Evolutionary conservation across 495 filamentous ascomycete genomes (phyloP), one percentile per base, ranked within the genome.

Genomic region (Xylaria grammica): DNA sequence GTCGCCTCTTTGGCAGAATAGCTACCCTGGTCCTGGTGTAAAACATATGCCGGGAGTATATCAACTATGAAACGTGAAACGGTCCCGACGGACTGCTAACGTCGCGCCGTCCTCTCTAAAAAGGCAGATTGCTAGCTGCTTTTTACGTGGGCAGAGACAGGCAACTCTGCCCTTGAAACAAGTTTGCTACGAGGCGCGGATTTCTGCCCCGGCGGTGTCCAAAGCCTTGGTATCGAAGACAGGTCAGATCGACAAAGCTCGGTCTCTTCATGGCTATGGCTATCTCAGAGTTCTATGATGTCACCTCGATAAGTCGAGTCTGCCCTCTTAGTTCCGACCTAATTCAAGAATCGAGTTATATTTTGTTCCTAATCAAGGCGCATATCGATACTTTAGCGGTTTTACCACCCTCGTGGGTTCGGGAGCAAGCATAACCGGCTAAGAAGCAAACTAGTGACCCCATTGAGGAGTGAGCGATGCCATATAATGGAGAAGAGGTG

Each of bases 61-160:
- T 29, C 46, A 29, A 7, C 3, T 50, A n/a, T n/a, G n/a, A n/a
- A n/a, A n/a, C n/a, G 29, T 30, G 51, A 54, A 54, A 54, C 51
- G 30, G 36, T 29, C 30, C n/a, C 51, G 19, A 36, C 27, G 19
- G n/a, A 36, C n/a, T 1, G 30, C 29, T 54, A 24, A 54, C 51
- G 51, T 54, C 30, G 51, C 30, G n/a, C n/a, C n/a, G n/a, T n/a
- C n/a, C n/a, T n/a, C n/a, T n/a, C n/a, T n/a, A n/a, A n/a, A n/a
- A n/a, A n/a, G n/a, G n/a, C n/a, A n/a, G n/a, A n/a, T n/a, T n/a
- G n/a, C n/a, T n/a, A n/a, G n/a, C n/a, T n/a, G n/a, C n/a, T n/a
- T n/a, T n/a, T n/a, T n/a, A n/a, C n/a, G n/a, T n/a, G n/a, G n/a
- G n/a, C n/a, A n/a, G n/a, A n/a, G n/a, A n/a, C n/a, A n/a, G n/a